Conservation (phyloP, 208 protist genomes). For the Leishmania amazonensis region DNA sequence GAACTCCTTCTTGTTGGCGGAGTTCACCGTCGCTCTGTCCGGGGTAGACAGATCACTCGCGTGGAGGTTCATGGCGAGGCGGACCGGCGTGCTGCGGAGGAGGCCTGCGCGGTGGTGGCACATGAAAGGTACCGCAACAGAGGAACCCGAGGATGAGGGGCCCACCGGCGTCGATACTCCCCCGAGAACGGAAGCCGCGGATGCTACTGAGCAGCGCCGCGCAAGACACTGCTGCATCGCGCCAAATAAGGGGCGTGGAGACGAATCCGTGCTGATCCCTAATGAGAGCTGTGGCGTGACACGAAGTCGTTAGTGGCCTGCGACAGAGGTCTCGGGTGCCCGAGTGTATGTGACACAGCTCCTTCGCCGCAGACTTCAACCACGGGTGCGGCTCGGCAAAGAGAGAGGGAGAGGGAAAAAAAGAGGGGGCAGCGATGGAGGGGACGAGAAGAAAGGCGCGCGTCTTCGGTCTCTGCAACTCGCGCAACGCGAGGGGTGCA, state of each 20-base stretch:
- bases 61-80: slow-evolving; percentile 67
- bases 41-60: slow-evolving; percentile 88
- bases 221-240: neutral
- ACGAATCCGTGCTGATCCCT: neutral
- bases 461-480: neutral
- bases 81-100: slow-evolving; percentile 21
- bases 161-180: neutral
- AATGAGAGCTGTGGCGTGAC: neutral
- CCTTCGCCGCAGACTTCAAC: neutral
- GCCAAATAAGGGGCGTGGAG: neutral
- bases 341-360: neutral
- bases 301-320: neutral
- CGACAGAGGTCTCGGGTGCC: neutral
- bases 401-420: neutral
- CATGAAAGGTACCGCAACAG: neutral
- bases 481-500: neutral
- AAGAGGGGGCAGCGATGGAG: neutral
- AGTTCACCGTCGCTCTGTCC: slow-evolving; percentile 77
- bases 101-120: neutral
- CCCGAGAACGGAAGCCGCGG: neutral
- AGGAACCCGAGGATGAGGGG: neutral
- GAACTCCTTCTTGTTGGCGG: slow-evolving; percentile 83
- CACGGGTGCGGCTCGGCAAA: neutral
- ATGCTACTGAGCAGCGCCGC: neutral
- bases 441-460: neutral